Evolutionary conservation across 2,329 filamentous ascomycete species (phyloP).

Genomic region (Epichloe brachyelytri): DNA sequence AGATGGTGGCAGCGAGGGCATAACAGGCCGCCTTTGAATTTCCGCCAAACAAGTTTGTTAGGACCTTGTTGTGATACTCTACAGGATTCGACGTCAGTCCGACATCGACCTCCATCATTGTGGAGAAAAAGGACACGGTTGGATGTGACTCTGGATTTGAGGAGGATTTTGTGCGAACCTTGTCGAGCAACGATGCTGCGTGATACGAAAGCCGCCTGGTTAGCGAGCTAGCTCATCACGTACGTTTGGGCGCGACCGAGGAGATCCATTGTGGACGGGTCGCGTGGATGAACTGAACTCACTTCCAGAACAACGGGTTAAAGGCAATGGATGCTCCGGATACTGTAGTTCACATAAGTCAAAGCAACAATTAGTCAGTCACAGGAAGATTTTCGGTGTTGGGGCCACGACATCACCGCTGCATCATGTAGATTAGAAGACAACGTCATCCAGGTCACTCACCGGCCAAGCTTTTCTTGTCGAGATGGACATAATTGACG

Average conservation of each 20-base stretch:
- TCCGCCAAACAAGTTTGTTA: slow-evolving; percentile 77
- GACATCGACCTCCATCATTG: slow-evolving; percentile 9
- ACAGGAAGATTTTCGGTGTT: background rate
- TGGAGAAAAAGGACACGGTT: slow-evolving; percentile 8
- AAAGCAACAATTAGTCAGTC: slow-evolving; percentile 5
- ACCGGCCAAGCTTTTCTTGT: slow-evolving; percentile 55
- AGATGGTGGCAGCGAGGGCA: slow-evolving; percentile 75
- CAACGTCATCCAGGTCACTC: slow-evolving; percentile 19
- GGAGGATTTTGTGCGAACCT: slow-evolving; percentile 35
- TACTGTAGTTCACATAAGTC: slow-evolving; percentile 35
- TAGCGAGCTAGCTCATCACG: background rate
- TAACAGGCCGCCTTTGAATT: slow-evolving; percentile 76
- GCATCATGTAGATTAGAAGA: background rate
- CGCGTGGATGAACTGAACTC: slow-evolving; percentile 28
- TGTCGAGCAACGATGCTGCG: slow-evolving; percentile 66
- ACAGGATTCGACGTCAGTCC: slow-evolving; percentile 9
- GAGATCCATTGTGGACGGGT: background rate
- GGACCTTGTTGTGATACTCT: slow-evolving; percentile 86
- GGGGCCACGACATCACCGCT: background rate
- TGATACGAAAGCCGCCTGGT: background rate
- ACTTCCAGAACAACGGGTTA: slow-evolving; percentile 99
- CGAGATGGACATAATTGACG: slow-evolving; percentile 54
- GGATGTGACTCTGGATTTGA: background rate
- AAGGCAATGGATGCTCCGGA: slow-evolving; percentile 75
- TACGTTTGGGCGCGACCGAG: background rate